phyloP scores from a whole-genome alignment of 768 basidiomycete species.

The Auricularia cornea region DNA sequence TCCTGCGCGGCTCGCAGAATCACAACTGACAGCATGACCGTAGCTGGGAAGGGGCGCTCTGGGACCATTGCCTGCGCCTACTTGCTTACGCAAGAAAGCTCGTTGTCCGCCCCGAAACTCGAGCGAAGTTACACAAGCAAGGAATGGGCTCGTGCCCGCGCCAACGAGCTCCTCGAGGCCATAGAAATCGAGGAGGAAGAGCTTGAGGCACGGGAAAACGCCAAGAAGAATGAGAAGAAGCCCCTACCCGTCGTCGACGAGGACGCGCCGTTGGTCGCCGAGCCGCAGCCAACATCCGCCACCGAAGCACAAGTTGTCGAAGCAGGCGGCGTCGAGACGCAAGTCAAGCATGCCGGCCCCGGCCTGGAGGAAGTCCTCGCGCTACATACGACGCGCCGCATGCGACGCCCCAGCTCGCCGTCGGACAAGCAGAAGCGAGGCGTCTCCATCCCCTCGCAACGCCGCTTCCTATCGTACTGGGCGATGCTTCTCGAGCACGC shows the following conservation, averaged over 20 bases:
- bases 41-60: constrained; percentile 80
- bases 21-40: background rate
- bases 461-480: constrained; percentile 76
- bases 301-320: background rate
- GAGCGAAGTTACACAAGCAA: constrained; percentile 39
- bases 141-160: constrained; percentile 39
- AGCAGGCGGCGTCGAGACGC: background rate
- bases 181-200: constrained; percentile 12
- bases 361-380: constrained; percentile 49
- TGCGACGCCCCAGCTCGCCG: constrained; percentile 39
- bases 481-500: constrained; percentile 50
- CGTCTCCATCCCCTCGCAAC: constrained; percentile 75
- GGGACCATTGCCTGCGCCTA: constrained; percentile 82
- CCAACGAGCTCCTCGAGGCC: constrained; percentile 40
- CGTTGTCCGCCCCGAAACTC: constrained; percentile 39
- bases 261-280: background rate
- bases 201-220: constrained; percentile 1
- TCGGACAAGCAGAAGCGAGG: constrained; percentile 37
- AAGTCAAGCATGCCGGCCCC: constrained; percentile 14
- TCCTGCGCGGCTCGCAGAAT: background rate
- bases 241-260: background rate
- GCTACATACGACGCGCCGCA: constrained; percentile 61
- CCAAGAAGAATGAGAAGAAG: background rate
- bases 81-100: constrained; percentile 50
- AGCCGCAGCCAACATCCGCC: background rate